phyloP scores from a whole-genome alignment of 306 rosid genomes.

The Lagenaria siceraria region DNA sequence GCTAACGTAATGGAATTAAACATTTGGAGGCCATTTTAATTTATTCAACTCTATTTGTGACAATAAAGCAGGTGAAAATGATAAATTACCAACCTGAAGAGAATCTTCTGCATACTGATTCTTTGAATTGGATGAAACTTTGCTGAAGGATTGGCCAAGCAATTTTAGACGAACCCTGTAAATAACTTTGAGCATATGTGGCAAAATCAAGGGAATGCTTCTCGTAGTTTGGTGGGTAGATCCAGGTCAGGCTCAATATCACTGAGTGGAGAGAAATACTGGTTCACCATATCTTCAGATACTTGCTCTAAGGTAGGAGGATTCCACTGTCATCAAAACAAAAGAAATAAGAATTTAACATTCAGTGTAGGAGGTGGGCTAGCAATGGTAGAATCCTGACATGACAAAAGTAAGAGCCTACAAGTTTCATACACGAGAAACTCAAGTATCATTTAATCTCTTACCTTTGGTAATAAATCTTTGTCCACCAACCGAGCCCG shows the following conservation, averaged over 20 bases:
- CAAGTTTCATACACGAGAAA: no score
- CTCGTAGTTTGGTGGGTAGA: conserved; percentile 52
- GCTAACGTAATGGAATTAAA: background rate
- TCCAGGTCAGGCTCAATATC: conserved; percentile 62
- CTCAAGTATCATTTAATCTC: background rate
- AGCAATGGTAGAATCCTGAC: no score
- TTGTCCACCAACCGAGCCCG: conserved; percentile 79
- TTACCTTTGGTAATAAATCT: conserved; percentile 76
- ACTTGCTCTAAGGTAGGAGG: conserved; percentile 83
- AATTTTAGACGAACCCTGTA: background rate
- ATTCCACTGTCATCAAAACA: conserved; percentile 52
- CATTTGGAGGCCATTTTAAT: background rate
- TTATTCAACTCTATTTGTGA: no score
- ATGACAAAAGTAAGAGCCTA: no score
- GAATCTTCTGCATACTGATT: background rate
- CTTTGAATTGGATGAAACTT: background rate
- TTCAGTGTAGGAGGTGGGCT: no score
- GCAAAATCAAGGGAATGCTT: conserved; percentile 38
- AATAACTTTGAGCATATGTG: background rate
- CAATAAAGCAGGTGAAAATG: background rate
- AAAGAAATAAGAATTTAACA: no score
- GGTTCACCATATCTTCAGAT: conserved; percentile 68
- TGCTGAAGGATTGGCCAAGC: background rate
- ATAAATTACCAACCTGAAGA: background rate
- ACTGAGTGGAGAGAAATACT: conserved; percentile 49